Evolutionary conservation across 2,329 filamentous ascomycete species (phyloP).

Genomic region (Colletotrichum eleusines): DNA sequence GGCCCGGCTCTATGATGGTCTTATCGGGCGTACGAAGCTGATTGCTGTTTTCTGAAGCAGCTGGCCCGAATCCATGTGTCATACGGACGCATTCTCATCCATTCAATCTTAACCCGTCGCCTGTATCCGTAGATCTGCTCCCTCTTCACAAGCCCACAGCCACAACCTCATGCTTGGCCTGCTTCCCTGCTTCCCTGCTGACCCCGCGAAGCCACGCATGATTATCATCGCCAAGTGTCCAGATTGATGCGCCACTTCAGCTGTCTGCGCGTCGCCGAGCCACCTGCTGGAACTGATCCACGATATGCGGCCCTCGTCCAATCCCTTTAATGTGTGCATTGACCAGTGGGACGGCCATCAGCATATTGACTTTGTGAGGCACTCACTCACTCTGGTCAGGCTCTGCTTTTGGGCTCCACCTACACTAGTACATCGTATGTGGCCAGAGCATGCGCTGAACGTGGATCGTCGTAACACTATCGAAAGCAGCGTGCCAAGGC

Average conservation of each 20-base stretch:
- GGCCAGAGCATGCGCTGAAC: neutral
- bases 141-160: slow-evolving; percentile 38
- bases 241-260: slow-evolving; percentile 8
- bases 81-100: neutral
- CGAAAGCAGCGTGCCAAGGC: neutral
- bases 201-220: slow-evolving; percentile 35
- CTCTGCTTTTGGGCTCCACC: neutral
- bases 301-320: neutral
- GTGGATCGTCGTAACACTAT: neutral
- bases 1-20: neutral
- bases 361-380: neutral
- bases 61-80: slow-evolving; percentile 14
- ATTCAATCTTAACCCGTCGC: neutral
- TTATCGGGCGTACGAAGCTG: neutral
- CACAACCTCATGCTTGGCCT: slow-evolving; percentile 1
- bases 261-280: slow-evolving; percentile 15
- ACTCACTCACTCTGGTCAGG: neutral
- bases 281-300: neutral
- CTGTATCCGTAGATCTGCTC: neutral
- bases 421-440: too few relatives aligned
- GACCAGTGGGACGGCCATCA: neutral
- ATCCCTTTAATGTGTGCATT: neutral
- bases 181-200: slow-evolving; percentile 28
- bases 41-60: neutral
- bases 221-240: slow-evolving; percentile 33